phyloP scores from a whole-genome alignment of 1,284 basidiomycete species.

The Moesziomyces sp. region DNA sequence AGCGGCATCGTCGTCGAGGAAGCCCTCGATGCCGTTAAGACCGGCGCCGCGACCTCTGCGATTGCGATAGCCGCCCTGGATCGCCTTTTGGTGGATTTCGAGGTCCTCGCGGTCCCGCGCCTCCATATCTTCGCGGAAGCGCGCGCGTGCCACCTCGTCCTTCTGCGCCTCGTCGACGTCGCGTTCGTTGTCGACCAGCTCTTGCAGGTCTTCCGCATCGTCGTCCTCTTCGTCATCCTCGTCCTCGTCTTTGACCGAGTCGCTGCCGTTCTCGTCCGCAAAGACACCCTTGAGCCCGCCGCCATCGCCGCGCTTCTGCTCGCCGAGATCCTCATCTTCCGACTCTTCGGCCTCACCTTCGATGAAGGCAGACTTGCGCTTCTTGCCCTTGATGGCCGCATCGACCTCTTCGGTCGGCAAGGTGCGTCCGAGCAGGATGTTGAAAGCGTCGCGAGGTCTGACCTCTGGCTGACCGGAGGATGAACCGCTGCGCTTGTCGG shows the following conservation, averaged over 20 bases:
- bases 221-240: slow-evolving; percentile 58
- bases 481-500: slow-evolving; percentile 19
- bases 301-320: slow-evolving; percentile 37
- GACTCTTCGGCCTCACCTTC: slow-evolving; percentile 67
- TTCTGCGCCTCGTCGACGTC: slow-evolving; percentile 61
- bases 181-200: slow-evolving; percentile 60
- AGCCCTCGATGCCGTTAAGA: slow-evolving; percentile 46
- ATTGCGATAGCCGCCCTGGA: slow-evolving; percentile 51
- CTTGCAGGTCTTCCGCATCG: slow-evolving; percentile 57
- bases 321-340: slow-evolving; percentile 56
- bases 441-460: slow-evolving; percentile 30
- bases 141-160: slow-evolving; percentile 50
- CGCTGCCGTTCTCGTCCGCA: slow-evolving; percentile 39
- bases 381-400: slow-evolving; percentile 16
- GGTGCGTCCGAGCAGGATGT: slow-evolving; percentile 20
- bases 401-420: neutral
- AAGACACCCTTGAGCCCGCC: slow-evolving; percentile 61
- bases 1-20: slow-evolving; percentile 64
- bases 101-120: slow-evolving; percentile 53
- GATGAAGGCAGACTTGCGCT: slow-evolving; percentile 56
- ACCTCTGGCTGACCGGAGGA: slow-evolving; percentile 36
- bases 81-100: slow-evolving; percentile 57
- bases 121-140: slow-evolving; percentile 55
- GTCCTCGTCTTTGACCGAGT: slow-evolving; percentile 30
- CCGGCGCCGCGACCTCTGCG: slow-evolving; percentile 33